phyloP scores from a whole-genome alignment of 805 yeast species.

The Candida tibetensis region DNA sequence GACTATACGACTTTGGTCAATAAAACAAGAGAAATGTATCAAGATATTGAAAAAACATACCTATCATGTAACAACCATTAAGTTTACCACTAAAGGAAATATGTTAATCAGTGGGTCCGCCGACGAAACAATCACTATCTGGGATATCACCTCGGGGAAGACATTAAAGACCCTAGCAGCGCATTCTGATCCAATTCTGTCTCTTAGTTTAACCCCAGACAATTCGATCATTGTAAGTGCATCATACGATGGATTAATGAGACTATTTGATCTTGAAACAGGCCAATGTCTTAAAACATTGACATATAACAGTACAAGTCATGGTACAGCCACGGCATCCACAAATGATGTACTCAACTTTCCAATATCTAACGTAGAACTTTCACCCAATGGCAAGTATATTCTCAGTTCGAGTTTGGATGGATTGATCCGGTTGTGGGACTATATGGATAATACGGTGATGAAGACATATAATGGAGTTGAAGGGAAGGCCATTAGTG shows the following conservation, averaged over 20 bases:
- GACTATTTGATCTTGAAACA: slow-evolving; percentile 81
- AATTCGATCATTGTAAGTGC: slow-evolving; percentile 83
- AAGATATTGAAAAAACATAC: slow-evolving; percentile 72
- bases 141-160: slow-evolving; percentile 77
- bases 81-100: slow-evolving; percentile 72
- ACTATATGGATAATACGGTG: slow-evolving; percentile 75
- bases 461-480: slow-evolving; percentile 59
- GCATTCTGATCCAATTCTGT: slow-evolving; percentile 85
- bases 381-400: slow-evolving; percentile 79
- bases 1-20: slow-evolving; percentile 71
- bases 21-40: slow-evolving; percentile 48
- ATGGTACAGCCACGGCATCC: slow-evolving; percentile 58
- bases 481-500: slow-evolving; percentile 37
- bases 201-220: slow-evolving; percentile 71
- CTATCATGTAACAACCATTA: slow-evolving; percentile 72
- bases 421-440: slow-evolving; percentile 80
- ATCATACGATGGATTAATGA: slow-evolving; percentile 86
- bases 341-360: slow-evolving; percentile 46
- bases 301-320: slow-evolving; percentile 68
- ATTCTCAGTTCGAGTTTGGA: slow-evolving; percentile 77
- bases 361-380: slow-evolving; percentile 72
- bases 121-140: slow-evolving; percentile 85
- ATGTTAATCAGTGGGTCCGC: slow-evolving; percentile 77
- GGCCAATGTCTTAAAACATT: slow-evolving; percentile 92
- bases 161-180: slow-evolving; percentile 82